Conservation (phyloP, 108 stramenopile species). For the Stephanodiscus triporus region DNA sequence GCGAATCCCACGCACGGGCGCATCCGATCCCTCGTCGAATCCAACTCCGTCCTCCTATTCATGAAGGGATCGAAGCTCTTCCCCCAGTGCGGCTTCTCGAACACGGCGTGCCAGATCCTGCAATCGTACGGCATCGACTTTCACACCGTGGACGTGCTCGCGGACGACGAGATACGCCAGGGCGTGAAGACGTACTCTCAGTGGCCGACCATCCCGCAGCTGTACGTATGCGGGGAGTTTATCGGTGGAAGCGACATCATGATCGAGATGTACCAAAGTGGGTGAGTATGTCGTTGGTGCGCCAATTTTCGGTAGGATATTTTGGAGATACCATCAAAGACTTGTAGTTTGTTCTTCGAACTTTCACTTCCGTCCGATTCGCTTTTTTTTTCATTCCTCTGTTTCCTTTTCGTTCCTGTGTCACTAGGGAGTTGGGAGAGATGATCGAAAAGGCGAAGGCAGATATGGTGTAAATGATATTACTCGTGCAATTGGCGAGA, state of each 20-base stretch:
- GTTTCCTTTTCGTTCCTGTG: background rate
- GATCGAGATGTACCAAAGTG: conserved; percentile 86
- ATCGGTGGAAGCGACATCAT: conserved; percentile 98
- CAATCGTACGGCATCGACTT: conserved; percentile 80
- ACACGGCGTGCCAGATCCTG: conserved; percentile 94
- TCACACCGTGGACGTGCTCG: conserved; percentile 76
- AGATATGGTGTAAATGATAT: conserved; percentile 46
- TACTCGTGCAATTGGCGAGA: no score
- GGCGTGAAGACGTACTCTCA: conserved; percentile 84
- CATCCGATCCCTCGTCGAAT: conserved; percentile 78
- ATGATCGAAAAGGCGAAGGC: conserved; percentile 60
- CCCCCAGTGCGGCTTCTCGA: conserved; percentile 96
- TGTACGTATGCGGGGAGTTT: conserved; percentile 97
- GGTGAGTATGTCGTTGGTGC: conserved; percentile 44
- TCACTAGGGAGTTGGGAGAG: conserved; percentile 64
- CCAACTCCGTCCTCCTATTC: conserved; percentile 89
- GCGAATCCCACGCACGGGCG: conserved; percentile 52
- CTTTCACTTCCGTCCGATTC: no score
- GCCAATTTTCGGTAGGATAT: no score
- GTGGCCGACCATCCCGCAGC: conserved; percentile 99
- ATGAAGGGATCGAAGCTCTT: conserved; percentile 97
- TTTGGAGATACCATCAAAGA: no score
- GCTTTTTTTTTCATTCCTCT: background rate
- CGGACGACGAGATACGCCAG: conserved; percentile 84
- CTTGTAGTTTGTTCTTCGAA: conserved; percentile 22